Conservation (phyloP, 495 filamentous ascomycete species). For the Sordaria brevicollis region DNA sequence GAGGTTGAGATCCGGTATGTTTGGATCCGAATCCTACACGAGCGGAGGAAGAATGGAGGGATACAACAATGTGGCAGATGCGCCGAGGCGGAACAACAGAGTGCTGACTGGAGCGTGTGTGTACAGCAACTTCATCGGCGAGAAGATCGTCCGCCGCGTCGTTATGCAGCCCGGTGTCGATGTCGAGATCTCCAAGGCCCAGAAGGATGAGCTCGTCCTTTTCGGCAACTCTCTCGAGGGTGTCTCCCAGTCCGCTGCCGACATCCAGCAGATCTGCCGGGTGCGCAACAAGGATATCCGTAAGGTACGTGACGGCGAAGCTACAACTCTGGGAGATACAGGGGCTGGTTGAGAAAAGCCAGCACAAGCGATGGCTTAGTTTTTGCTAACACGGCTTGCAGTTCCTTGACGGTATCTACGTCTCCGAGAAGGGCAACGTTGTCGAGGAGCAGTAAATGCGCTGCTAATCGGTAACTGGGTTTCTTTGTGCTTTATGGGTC, state of each 20-base stretch:
- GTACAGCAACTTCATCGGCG: conserved; percentile 96
- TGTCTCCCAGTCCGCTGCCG: conserved; percentile 94
- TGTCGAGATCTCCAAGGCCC: conserved; percentile 74
- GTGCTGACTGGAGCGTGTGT: conserved; percentile 19
- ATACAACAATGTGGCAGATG: not conserved
- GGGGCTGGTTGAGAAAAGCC: not conserved
- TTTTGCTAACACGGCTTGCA: conserved; percentile 34
- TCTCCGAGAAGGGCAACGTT: conserved; percentile 94
- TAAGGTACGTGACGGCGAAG: conserved; percentile 54
- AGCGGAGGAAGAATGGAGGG: not conserved
- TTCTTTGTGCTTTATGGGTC: conserved; percentile 36
- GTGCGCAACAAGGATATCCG: conserved; percentile 99
- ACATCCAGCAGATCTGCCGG: conserved; percentile 98
- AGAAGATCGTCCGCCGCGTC: conserved; percentile 96
- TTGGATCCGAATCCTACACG: not conserved
- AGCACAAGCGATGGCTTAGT: not conserved
- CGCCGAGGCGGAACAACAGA: not conserved
- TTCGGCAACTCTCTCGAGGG: conserved; percentile 90
- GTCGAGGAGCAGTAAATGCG: conserved; percentile 47
- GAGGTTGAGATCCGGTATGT: conserved; percentile 96
- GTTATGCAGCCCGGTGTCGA: conserved; percentile 83
- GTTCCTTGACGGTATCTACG: conserved; percentile 99
- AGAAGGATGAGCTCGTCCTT: conserved; percentile 94
- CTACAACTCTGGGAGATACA: not conserved
- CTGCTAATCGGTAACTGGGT: conserved; percentile 33